These are phyloP conservation scores for Polyporus arcularius DNA, from an alignment of 768 basidiomycete species.

Conservation along the genomic window DNA sequence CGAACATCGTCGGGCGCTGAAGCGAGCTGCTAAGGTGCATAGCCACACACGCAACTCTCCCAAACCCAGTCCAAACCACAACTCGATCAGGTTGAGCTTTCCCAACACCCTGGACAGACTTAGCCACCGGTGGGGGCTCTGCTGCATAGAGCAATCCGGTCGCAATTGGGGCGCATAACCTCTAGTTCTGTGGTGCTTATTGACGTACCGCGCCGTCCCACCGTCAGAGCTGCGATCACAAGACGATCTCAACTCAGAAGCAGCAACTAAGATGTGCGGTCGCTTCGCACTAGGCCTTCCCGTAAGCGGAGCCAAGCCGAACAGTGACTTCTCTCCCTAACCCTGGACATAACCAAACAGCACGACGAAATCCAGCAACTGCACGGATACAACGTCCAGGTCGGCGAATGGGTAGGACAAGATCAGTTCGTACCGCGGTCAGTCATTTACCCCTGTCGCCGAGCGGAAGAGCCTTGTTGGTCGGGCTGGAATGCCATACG, in stretches of 20 bases:
- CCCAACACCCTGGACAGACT: neutral
- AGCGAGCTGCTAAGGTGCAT: too few species aligned
- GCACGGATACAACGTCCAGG: constrained; percentile 22
- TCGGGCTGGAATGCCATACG: neutral
- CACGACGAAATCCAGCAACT: constrained; percentile 19
- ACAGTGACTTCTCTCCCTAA: too few species aligned
- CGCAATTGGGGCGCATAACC: too few species aligned
- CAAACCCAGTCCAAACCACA: neutral
- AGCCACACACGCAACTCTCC: neutral
- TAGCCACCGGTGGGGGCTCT: neutral
- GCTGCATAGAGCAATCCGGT: too few species aligned
- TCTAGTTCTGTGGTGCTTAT: too few species aligned
- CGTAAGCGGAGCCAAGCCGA: neutral
- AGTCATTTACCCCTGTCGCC: neutral
- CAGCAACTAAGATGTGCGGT: neutral
- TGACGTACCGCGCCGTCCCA: too few species aligned
- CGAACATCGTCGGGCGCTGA: too few species aligned
- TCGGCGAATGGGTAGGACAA: constrained; percentile 22
- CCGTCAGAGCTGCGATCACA: too few species aligned
- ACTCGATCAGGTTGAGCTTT: too few species aligned
- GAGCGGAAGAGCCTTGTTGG: neutral
- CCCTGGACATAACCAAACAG: neutral
- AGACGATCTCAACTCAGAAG: too few species aligned
- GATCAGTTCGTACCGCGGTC: constrained; percentile 23
- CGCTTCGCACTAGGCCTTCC: constrained; percentile 1